Evolutionary conservation across 2,329 filamentous ascomycete genomes (phyloP).

Genomic region (Alternaria sp.): DNA sequence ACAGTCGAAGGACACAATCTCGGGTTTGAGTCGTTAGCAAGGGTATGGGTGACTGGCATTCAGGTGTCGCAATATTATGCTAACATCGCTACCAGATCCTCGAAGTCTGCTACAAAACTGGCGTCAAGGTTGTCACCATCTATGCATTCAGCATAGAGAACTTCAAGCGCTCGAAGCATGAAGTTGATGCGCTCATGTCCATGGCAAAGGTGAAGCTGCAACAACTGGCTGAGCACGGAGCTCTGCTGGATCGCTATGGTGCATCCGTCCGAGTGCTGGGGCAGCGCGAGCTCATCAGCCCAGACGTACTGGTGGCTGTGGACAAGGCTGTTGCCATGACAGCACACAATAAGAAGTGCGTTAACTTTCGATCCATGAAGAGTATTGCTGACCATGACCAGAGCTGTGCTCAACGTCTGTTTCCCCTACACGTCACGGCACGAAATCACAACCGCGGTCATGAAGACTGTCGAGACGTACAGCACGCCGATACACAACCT

Average conservation of each 20-base stretch:
- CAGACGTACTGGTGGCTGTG: conserved; percentile 87
- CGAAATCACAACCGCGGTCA: conserved; percentile 91
- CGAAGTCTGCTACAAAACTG: conserved; percentile 97
- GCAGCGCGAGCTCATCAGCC: conserved; percentile 81
- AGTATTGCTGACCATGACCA: conserved; percentile 32
- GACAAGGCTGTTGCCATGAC: conserved; percentile 88
- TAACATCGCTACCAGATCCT: conserved; percentile 67
- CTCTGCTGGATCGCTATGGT: conserved; percentile 90
- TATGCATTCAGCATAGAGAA: conserved; percentile 99
- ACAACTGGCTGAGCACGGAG: conserved; percentile 91
- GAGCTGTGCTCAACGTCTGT: conserved; percentile 86
- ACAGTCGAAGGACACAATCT: conserved; percentile 95
- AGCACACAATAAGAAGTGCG: conserved; percentile 80
- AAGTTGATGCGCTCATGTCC: conserved; percentile 96
- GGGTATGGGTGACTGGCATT: conserved; percentile 61
- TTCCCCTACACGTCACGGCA: conserved; percentile 97
- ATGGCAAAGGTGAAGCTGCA: conserved; percentile 95
- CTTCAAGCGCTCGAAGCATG: conserved; percentile 95
- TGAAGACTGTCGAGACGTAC: conserved; percentile 86
- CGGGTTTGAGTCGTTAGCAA: conserved; percentile 92
- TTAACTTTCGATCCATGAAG: neutral
- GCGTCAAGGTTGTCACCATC: conserved; percentile 95
- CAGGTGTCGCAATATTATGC: conserved; percentile 43
- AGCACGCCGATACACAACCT: conserved; percentile 70
- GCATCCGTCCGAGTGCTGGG: conserved; percentile 86